These are phyloP conservation scores for Omphalea diandra DNA, from an alignment of 441 rosid species.

Conservation along the genomic window DNA sequence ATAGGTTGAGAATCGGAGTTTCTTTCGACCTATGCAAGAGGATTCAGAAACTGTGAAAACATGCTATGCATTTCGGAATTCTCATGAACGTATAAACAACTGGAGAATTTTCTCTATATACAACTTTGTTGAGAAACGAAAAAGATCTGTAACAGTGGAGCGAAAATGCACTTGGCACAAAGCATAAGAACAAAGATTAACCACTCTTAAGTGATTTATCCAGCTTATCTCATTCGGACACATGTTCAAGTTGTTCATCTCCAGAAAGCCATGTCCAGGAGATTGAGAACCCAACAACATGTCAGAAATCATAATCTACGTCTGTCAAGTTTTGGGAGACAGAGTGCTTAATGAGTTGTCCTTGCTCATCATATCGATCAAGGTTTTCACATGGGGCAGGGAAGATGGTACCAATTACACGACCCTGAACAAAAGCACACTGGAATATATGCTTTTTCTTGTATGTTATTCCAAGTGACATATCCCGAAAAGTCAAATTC, in stretches of 20 bases:
- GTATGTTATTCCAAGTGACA: slow-evolving; percentile 78
- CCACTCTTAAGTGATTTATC: slow-evolving; percentile 16
- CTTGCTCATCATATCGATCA: slow-evolving; percentile 71
- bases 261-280: background rate
- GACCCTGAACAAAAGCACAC: slow-evolving; percentile 82
- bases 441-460: slow-evolving; percentile 95
- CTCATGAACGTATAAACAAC: slow-evolving; percentile 13
- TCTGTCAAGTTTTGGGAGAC: slow-evolving; percentile 63
- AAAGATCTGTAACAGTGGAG: slow-evolving; percentile 18
- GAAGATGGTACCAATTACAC: slow-evolving; percentile 75
- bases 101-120: slow-evolving; percentile 24
- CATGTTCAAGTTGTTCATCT: slow-evolving; percentile 11
- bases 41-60: background rate
- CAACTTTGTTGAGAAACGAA: slow-evolving; percentile 17
- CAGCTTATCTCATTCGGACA: slow-evolving; percentile 16
- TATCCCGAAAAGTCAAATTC: slow-evolving; percentile 72
- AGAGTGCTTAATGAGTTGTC: slow-evolving; percentile 55
- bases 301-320: slow-evolving; percentile 75
- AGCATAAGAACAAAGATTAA: slow-evolving; percentile 6
- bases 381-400: slow-evolving; percentile 88
- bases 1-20: background rate
- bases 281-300: background rate
- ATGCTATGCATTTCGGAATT: slow-evolving; percentile 8
- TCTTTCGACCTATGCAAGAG: background rate
- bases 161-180: background rate